Percentiles rank a stretch among this genome's conserved stretches.
Evolutionary conservation across 371 early-diverging fungal genomes (phyloP).

Genomic region (Synchytrium microbalum): DNA sequence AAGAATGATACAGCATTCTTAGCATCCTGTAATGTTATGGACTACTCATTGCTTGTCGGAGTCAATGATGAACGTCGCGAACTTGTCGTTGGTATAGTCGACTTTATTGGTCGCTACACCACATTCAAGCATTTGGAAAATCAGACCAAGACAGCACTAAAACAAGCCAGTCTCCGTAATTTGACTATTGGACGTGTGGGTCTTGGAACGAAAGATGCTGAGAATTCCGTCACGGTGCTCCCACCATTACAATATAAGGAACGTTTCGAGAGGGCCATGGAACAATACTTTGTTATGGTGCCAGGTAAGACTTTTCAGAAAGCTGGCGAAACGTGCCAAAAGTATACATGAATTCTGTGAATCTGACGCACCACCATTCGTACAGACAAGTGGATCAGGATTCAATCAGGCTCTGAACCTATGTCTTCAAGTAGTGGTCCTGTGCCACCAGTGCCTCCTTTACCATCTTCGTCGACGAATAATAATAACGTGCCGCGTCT

Average conservation of each 20-base stretch:
- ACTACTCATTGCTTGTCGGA: constrained; percentile 40
- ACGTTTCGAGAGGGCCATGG: constrained; percentile 39
- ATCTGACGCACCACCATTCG: too few species aligned
- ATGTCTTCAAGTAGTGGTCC: too few species aligned
- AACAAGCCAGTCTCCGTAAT: too few species aligned
- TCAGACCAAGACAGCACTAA: constrained; percentile 33
- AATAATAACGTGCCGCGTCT: too few species aligned
- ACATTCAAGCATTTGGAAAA: constrained; percentile 41
- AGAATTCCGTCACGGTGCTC: constrained; percentile 30
- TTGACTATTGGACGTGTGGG: too few species aligned
- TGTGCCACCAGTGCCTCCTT: too few species aligned
- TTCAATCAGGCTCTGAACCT: too few species aligned
- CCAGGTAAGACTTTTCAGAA: constrained; percentile 15
- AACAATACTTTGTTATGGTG: constrained; percentile 31
- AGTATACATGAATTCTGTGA: too few species aligned
- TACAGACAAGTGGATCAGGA: too few species aligned
- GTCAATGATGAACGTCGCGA: constrained; percentile 32
- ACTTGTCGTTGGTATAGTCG: constrained; percentile 40
- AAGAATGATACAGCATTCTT: constrained; percentile 37
- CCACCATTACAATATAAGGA: constrained; percentile 34
- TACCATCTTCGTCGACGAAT: too few species aligned
- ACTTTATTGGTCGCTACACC: constrained; percentile 37
- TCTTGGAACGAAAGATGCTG: constrained; percentile 18
- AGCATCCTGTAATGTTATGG: constrained; percentile 33
- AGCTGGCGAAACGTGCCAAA: not conserved